These are phyloP conservation scores for Penicillium olsonii DNA, from an alignment of 2,329 filamentous ascomycete species.

Conservation along the genomic window DNA sequence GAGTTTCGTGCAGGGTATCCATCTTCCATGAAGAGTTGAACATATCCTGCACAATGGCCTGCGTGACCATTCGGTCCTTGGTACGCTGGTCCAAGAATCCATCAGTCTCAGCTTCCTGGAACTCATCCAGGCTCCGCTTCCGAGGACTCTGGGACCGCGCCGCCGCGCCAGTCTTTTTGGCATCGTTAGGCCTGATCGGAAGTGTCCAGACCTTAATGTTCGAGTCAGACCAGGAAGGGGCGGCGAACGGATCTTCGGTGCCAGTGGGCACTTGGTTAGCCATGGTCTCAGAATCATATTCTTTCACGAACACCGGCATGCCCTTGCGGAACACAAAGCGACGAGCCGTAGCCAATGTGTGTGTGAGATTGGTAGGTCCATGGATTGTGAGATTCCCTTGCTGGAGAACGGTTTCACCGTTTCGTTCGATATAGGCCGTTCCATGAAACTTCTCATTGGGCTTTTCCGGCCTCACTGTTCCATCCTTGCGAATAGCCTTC, in stretches of 20 bases:
- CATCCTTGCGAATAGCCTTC: constrained; percentile 18
- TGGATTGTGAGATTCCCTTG: constrained; percentile 64
- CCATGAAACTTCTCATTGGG: constrained; percentile 8
- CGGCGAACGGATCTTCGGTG: constrained; percentile 31
- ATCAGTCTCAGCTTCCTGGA: constrained; percentile 29
- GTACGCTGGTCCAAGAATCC: constrained; percentile 23
- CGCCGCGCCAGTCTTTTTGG: constrained; percentile 25
- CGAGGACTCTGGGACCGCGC: constrained; percentile 35
- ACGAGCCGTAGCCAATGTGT: constrained; percentile 78
- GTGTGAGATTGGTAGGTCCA: constrained; percentile 76
- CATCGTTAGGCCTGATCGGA: constrained; percentile 48
- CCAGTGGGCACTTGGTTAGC: constrained; percentile 24
- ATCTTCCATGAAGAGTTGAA: constrained; percentile 75
- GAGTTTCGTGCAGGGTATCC: constrained; percentile 68
- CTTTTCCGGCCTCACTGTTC: not conserved
- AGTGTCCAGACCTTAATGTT: constrained; percentile 85
- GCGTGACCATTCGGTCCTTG: constrained; percentile 55
- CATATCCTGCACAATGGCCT: constrained; percentile 71
- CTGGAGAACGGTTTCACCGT: constrained; percentile 23
- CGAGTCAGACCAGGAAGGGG: constrained; percentile 73
- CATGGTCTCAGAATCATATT: constrained; percentile 55
- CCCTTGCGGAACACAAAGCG: constrained; percentile 85
- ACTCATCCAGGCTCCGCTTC: constrained; percentile 55
- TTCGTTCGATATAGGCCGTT: constrained; percentile 28
- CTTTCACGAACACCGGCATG: constrained; percentile 70